These are phyloP conservation scores for Kernera saxatilis DNA, from an alignment of 345 rosid genomes.

Conservation along the genomic window DNA sequence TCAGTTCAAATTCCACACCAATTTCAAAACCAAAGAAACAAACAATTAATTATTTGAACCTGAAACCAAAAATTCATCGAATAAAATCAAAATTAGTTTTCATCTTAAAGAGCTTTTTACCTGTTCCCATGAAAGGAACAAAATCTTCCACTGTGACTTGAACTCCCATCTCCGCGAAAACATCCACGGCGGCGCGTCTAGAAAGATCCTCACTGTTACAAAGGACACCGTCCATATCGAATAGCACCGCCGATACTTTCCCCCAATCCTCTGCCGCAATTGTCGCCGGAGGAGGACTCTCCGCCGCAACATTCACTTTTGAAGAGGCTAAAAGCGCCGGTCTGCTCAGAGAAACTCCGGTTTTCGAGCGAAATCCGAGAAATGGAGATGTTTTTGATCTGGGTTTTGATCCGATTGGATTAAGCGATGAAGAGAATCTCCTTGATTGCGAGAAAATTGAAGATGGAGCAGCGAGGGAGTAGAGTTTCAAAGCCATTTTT, in stretches of 20 bases:
- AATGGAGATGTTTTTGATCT: background rate
- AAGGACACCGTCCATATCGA: conserved; percentile 94
- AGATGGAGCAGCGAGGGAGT: conserved; percentile 18
- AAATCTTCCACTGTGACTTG: conserved; percentile 77
- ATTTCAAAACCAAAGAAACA: too few relatives aligned
- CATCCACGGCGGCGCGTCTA: conserved; percentile 84
- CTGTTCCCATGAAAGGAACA: conserved; percentile 87
- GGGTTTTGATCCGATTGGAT: background rate
- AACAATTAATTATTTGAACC: too few relatives aligned
- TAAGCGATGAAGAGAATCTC: conserved; percentile 7
- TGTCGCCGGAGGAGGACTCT: conserved; percentile 23
- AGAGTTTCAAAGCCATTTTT: conserved; percentile 24
- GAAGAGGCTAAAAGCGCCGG: background rate
- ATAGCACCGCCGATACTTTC: conserved; percentile 81
- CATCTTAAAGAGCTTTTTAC: conserved; percentile 24
- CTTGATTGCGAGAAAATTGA: conserved; percentile 17
- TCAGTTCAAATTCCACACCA: background rate
- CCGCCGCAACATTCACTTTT: conserved; percentile 18
- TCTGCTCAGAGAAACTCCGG: background rate
- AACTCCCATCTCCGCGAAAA: conserved; percentile 86
- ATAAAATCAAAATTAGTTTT: background rate
- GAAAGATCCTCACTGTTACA: conserved; percentile 85
- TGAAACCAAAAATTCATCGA: background rate
- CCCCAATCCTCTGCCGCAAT: conserved; percentile 40
- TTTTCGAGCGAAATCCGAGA: background rate